phyloP scores from a whole-genome alignment of 768 basidiomycete species.

The Naganishia friedmannii region DNA sequence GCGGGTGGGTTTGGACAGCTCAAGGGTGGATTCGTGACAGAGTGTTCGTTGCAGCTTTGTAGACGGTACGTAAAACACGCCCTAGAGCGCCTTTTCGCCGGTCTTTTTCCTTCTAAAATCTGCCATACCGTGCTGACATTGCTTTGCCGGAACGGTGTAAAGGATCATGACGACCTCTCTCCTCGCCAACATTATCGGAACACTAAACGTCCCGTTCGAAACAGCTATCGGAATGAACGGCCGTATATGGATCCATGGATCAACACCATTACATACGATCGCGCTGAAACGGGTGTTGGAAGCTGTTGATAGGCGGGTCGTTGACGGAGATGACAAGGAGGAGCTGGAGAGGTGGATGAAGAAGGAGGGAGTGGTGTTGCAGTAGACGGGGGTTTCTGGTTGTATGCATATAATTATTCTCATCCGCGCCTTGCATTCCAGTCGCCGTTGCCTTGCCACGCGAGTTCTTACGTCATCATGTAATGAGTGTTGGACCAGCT shows the following conservation, averaged over 20 bases:
- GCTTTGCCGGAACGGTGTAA: no score
- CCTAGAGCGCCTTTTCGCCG: no score
- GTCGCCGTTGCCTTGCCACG: no score
- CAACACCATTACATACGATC: conserved; percentile 70
- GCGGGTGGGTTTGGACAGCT: conserved; percentile 90
- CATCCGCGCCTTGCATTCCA: not conserved
- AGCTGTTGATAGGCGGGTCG: conserved; percentile 60
- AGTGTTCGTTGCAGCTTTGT: conserved; percentile 79
- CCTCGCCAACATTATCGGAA: conserved; percentile 70
- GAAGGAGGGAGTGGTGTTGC: conserved; percentile 16
- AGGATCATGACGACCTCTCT: conserved; percentile 64
- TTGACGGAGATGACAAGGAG: conserved; percentile 37
- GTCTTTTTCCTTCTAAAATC: no score
- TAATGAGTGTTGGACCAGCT: no score
- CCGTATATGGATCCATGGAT: conserved; percentile 79
- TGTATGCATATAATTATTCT: not conserved
- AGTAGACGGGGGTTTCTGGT: no score
- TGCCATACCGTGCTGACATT: not conserved
- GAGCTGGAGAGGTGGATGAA: conserved; percentile 33
- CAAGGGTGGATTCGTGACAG: conserved; percentile 78
- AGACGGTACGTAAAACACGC: conserved; percentile 80
- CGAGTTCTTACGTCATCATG: no score
- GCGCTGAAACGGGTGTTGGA: conserved; percentile 75
- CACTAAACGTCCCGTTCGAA: conserved; percentile 71
- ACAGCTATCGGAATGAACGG: conserved; percentile 88